A percentile compares a stretch with the other conserved stretches of the same genome.
Evolutionary conservation across 225 moss, liverwort and hornwort genomes (phyloP).

Genomic region (Bryum argenteum): DNA sequence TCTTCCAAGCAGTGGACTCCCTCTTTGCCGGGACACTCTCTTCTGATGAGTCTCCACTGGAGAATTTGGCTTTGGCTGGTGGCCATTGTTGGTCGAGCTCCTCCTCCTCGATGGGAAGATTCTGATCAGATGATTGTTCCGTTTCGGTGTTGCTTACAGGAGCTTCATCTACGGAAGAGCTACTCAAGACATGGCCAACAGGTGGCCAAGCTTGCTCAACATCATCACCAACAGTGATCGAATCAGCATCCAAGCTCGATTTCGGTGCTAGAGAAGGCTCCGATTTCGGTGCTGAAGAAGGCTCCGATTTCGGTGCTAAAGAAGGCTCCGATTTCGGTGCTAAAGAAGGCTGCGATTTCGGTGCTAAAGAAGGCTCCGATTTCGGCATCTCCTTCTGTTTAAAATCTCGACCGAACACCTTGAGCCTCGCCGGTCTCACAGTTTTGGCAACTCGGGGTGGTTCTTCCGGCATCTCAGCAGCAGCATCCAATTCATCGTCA

Average conservation of each 20-base stretch:
- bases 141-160: slow-evolving; percentile 8
- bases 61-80: slow-evolving; percentile 40
- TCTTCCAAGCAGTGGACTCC: slow-evolving; percentile 32
- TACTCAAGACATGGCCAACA: slow-evolving; percentile 37
- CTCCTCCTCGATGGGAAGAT: slow-evolving; percentile 39
- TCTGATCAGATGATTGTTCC: slow-evolving; percentile 13
- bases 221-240: slow-evolving; percentile 16
- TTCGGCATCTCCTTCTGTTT: slow-evolving; percentile 57
- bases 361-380: slow-evolving; percentile 29
- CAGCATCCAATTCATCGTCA: slow-evolving; percentile 37
- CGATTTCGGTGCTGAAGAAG: slow-evolving; percentile 22
- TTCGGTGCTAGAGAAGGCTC: slow-evolving; percentile 23
- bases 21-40: not conserved
- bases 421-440: slow-evolving; percentile 60
- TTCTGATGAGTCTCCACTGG: slow-evolving; percentile 3
- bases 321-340: slow-evolving; percentile 26
- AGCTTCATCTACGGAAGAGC: slow-evolving; percentile 18
- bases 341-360: slow-evolving; percentile 21
- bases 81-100: slow-evolving; percentile 51
- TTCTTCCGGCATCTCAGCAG: slow-evolving; percentile 24
- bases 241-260: not conserved
- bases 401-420: slow-evolving; percentile 89
- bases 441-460: slow-evolving; percentile 34
- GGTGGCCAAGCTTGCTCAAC: slow-evolving; percentile 53
- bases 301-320: slow-evolving; percentile 15